Percentiles rank a stretch among this genome's conserved stretches.
These are phyloP conservation scores for Citrus unshiu DNA, from an alignment of 345 rosid genomes.

Conservation along the genomic window DNA sequence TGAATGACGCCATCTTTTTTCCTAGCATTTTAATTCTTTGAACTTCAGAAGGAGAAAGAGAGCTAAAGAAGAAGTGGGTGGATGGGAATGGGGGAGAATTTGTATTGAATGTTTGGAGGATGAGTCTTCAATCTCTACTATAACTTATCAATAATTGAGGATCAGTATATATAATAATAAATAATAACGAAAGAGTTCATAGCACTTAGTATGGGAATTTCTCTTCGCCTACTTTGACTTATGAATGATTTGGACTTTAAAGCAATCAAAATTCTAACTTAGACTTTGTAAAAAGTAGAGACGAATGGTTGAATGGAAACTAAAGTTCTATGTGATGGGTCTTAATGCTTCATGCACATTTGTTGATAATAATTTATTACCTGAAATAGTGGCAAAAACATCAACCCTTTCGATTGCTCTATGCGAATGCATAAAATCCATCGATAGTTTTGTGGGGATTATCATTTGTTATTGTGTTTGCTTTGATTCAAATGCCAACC, in stretches of 20 bases:
- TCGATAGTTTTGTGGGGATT: background rate
- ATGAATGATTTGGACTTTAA: background rate
- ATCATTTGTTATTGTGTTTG: background rate
- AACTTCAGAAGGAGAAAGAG: background rate
- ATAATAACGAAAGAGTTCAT: background rate
- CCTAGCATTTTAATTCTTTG: slow-evolving; percentile 46
- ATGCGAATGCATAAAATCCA: background rate
- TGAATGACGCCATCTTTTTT: slow-evolving; percentile 65
- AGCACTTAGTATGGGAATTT: background rate
- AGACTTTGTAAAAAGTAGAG: background rate
- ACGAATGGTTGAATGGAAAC: background rate
- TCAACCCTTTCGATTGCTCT: background rate
- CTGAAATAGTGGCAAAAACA: background rate
- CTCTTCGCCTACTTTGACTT: slow-evolving; percentile 13
- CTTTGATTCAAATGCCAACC: slow-evolving; percentile 9
- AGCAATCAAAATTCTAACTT: background rate
- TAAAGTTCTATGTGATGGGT: background rate
- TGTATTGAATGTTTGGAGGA: slow-evolving; percentile 17
- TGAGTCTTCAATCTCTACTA: background rate
- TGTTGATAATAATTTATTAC: background rate
- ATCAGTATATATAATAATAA: background rate
- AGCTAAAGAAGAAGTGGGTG: background rate
- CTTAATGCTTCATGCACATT: background rate
- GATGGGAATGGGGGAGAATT: slow-evolving; percentile 15
- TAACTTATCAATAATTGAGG: slow-evolving; percentile 1